Base-by-base conservation (phyloP, 2,329 filamentous ascomycete genomes). In the Dichotomopilus funicola region DNA sequence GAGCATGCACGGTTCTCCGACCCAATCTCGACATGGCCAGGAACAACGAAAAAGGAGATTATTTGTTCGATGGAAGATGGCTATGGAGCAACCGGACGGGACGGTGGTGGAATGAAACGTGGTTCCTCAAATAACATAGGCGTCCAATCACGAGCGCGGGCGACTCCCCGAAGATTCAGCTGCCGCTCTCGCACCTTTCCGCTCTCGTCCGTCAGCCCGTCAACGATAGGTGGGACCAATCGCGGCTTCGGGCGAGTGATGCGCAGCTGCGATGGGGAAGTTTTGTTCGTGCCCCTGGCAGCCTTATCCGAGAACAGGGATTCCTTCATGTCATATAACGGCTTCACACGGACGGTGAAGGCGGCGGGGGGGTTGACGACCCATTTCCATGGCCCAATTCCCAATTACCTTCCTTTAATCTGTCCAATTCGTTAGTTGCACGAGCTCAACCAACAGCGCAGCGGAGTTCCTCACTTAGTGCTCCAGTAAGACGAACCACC, bases 241-340 rank as follows among this genome's bases (percentile, higher is more conserved):
- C 49, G 49, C 49, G 33, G 47, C 50, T 55, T 55, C 54, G 31
- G 34, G 34, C 6, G 40, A 53, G 42, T 58, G 58, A 31, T 56
- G 57, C 61, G 61, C 61, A 63, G 57, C 61, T 63, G 61, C 60
- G 61, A 57, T 55, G 58, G 53, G 36, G 19, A 38, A 36, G 42
- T 52, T 54, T 43, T 27, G 19, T 27, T 54, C 54, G 53, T 49
- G 56, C 54, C 49, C 50, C 41, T 46, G 37, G 45, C 46, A 53
- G 47, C 49, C 55, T 54, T 55, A 42, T 37, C 37, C 12, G 34
- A 51, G 46, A 48, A 47, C 49, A 48, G 47, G 37, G 11, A 33
- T 42, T 13, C 45, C 12, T 7, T 13, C 36, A 54, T 34, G 45
- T 42, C 54, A 57, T 57, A 54, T 54, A 57, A 49, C 51, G 11